These are phyloP conservation scores for Cryptococcus jaspeensis DNA, from an alignment of 1,284 basidiomycete species.

Conservation along the genomic window DNA sequence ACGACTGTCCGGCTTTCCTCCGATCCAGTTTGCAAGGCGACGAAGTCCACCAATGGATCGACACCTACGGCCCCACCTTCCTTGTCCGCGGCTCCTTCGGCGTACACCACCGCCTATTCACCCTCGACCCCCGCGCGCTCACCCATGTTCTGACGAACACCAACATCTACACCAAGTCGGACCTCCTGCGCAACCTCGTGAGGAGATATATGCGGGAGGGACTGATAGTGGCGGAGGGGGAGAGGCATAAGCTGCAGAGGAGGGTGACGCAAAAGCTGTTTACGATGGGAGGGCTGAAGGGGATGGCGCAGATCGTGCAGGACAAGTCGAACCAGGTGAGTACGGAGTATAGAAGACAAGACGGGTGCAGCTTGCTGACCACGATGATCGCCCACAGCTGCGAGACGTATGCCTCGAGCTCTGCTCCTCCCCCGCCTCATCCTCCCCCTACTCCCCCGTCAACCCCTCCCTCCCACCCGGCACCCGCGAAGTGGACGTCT, in stretches of 20 bases:
- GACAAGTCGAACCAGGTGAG: constrained; percentile 28
- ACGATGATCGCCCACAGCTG: constrained; percentile 9
- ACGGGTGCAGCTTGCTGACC: background rate
- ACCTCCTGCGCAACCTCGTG: constrained; percentile 18
- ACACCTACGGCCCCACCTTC: constrained; percentile 19
- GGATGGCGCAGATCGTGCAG: constrained; percentile 20
- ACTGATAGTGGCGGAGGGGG: constrained; percentile 28
- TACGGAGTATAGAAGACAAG: background rate
- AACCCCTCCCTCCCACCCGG: background rate
- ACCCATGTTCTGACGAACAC: constrained; percentile 21
- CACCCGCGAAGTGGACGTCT: constrained; percentile 23
- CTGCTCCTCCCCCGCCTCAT: constrained; percentile 3
- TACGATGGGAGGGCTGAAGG: constrained; percentile 14
- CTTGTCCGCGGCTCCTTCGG: constrained; percentile 19
- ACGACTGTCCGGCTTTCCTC: background rate
- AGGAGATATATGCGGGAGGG: constrained; percentile 27
- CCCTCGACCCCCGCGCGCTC: constrained; percentile 26
- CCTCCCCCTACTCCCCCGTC: constrained; percentile 9
- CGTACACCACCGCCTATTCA: constrained; percentile 27
- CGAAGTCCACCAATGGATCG: constrained; percentile 16
- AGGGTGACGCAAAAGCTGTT: constrained; percentile 30
- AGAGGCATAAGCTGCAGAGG: constrained; percentile 27
- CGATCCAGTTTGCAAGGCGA: background rate
- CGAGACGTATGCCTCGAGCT: constrained; percentile 19
- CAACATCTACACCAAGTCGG: constrained; percentile 22